Evolutionary conservation across 1,284 basidiomycete genomes (phyloP).

Genomic region (Ganoderma lingzhi): DNA sequence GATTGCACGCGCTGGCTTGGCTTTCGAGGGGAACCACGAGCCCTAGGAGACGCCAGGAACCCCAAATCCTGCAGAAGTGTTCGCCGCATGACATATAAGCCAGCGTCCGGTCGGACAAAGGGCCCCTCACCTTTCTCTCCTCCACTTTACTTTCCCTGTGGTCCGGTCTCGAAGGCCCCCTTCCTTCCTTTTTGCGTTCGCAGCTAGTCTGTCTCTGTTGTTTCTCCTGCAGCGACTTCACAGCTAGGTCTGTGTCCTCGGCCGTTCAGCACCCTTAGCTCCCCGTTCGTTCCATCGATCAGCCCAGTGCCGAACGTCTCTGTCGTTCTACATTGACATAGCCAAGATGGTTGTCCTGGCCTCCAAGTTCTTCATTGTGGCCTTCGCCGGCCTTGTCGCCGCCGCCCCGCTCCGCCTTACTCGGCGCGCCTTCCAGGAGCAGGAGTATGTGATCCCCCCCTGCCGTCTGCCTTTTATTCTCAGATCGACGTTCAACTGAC

Average conservation of each 20-base stretch:
- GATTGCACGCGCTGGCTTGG: constrained; percentile 8
- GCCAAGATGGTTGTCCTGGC: constrained; percentile 28
- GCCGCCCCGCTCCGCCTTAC: constrained; percentile 26
- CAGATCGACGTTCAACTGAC: neutral
- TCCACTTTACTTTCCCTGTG: constrained; percentile 32
- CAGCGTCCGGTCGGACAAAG: neutral
- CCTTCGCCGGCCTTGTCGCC: constrained; percentile 23
- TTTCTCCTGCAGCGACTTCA: constrained; percentile 32
- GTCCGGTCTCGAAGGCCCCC: constrained; percentile 36
- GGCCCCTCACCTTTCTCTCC: constrained; percentile 28
- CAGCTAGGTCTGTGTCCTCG: constrained; percentile 34
- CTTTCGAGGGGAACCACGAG: neutral
- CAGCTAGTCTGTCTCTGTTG: constrained; percentile 36
- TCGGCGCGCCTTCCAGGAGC: constrained; percentile 26
- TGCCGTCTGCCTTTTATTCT: too few relatives aligned
- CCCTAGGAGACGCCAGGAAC: neutral
- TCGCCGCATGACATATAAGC: neutral
- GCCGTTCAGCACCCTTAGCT: constrained; percentile 12
- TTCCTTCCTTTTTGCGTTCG: constrained; percentile 29
- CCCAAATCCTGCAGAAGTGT: neutral
- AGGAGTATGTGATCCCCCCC: constrained; percentile 20
- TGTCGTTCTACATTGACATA: neutral
- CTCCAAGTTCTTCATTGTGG: constrained; percentile 22
- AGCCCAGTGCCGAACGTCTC: constrained; percentile 5
- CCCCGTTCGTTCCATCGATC: neutral